Base-by-base conservation (phyloP, 352 stramenopile genomes). In the Thraustotheca clavata region DNA sequence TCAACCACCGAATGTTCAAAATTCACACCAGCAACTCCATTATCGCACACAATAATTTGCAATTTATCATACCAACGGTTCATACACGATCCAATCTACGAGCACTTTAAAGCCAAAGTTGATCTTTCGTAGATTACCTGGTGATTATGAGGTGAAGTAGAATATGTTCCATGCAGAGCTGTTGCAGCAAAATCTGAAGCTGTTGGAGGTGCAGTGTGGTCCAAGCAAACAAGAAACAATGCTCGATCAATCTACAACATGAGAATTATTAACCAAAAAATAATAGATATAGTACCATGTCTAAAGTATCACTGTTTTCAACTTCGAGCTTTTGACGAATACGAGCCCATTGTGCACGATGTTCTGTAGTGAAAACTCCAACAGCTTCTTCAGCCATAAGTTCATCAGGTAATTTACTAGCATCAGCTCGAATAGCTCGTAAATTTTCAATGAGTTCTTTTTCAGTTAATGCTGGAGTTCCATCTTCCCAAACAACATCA, bases 51-150 rank as follows among this genome's bases (percentile, higher is more conserved):
- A 65, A 98, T 98, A 14, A 98, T 80, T 76, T 98, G 92, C 24
- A 98, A 73, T 74, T 98, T 98, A 79, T 98, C 94, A 75, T 98
- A 98, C 94, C 94, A 98, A 32, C 95, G 89, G 71, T 98, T 98
- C 77, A 96, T 96, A 74, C 89, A 98, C 62, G 91, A 97, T 40
- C 93, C 95, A 29, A 80, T 83, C 76, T 91, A 67, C 14, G 26
- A 52, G 26, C 49, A 1, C 8, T 52, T 54, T 24, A n/a, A 49
- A 16, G 14, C 35, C 11, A 61, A 43, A n/a, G n/a, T n/a, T n/a
- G 26, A 41, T 32, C 27, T 16, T 80, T 67, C 39, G 67, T 59
- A 32, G 60, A 49, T 31, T 68, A 71, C 68, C 71, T 81, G 77
- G 59, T 87, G 69, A 54, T 80, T 79, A 40, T 86, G 77, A 11